Evolutionary conservation across 2,329 filamentous ascomycete genomes (phyloP).

Genomic region (Sclerotinia minor): DNA sequence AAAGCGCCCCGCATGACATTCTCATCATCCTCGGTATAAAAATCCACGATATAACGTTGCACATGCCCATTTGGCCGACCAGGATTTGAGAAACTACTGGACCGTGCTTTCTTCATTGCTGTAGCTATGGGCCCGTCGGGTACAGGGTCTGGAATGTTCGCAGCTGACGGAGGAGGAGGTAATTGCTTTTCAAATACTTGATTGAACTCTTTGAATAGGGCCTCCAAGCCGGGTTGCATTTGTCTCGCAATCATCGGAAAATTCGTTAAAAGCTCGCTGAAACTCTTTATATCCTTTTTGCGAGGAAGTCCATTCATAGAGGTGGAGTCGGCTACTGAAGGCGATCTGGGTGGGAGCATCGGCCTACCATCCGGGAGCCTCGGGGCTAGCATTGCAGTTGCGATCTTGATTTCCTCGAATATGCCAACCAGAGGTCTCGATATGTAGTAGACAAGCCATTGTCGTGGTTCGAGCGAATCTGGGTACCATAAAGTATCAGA

Average conservation of each 20-base stretch:
- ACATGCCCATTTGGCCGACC: slow-evolving; percentile 43
- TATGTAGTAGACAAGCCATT: slow-evolving; percentile 97
- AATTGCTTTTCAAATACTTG: slow-evolving; percentile 82
- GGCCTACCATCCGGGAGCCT: slow-evolving; percentile 43
- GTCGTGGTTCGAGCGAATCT: slow-evolving; percentile 82
- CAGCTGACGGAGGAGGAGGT: slow-evolving; percentile 68
- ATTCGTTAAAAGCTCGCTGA: slow-evolving; percentile 83
- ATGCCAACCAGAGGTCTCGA: slow-evolving; percentile 82
- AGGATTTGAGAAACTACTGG: slow-evolving; percentile 47
- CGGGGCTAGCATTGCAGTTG: slow-evolving; percentile 61
- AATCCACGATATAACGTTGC: slow-evolving; percentile 49
- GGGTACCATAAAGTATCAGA: slow-evolving; percentile 85
- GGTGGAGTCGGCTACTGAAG: slow-evolving; percentile 29
- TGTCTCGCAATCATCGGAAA: slow-evolving; percentile 96
- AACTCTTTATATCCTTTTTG: slow-evolving; percentile 90
- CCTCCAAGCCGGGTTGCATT: slow-evolving; percentile 90
- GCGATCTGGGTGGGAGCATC: slow-evolving; percentile 29
- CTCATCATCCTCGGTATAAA: slow-evolving; percentile 86
- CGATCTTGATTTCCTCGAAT: slow-evolving; percentile 73
- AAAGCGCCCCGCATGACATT: slow-evolving; percentile 84
- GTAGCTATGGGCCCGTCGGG: slow-evolving; percentile 57
- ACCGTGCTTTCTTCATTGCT: slow-evolving; percentile 57
- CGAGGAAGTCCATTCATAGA: slow-evolving; percentile 50
- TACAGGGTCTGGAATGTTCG: slow-evolving; percentile 57
- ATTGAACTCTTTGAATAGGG: slow-evolving; percentile 85